These are phyloP conservation scores for Dalechampia spathulata DNA, from an alignment of 441 rosid genomes.

Conservation along the genomic window DNA sequence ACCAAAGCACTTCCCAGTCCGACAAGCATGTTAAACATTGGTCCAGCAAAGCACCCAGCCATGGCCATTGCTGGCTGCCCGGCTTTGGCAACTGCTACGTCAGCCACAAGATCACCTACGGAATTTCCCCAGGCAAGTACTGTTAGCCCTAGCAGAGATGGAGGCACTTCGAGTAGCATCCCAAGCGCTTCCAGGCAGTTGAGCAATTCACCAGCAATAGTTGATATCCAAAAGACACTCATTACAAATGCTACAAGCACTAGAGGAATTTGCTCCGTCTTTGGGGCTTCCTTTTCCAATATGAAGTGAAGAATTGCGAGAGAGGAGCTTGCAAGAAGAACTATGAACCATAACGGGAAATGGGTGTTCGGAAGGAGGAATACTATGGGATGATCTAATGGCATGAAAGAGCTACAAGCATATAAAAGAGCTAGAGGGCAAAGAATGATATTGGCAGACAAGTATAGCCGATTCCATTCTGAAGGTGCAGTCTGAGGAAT, in stretches of 20 bases:
- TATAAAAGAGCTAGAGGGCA: constrained; percentile 77
- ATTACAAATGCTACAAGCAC: constrained; percentile 65
- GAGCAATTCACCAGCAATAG: constrained; percentile 80
- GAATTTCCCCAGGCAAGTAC: constrained; percentile 99
- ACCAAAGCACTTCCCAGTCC: constrained; percentile 87
- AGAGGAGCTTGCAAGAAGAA: constrained; percentile 59
- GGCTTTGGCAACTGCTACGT: constrained; percentile 91
- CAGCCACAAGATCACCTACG: constrained; percentile 93
- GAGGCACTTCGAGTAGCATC: constrained; percentile 59
- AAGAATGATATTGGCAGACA: constrained; percentile 66
- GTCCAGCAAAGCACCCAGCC: constrained; percentile 98
- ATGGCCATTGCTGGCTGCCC: constrained; percentile 98
- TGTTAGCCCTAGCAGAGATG: constrained; percentile 80
- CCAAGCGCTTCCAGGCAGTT: constrained; percentile 86
- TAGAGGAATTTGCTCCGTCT: constrained; percentile 64
- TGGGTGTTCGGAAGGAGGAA: constrained; percentile 66
- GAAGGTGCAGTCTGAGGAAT: constrained; percentile 75
- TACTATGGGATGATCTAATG: constrained; percentile 64
- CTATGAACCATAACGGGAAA: constrained; percentile 76
- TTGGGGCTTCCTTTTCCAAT: constrained; percentile 74
- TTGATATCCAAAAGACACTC: constrained; percentile 97
- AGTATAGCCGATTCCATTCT: constrained; percentile 70
- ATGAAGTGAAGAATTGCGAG: constrained; percentile 69
- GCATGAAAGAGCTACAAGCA: constrained; percentile 72
- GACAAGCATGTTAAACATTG: constrained; percentile 97